A percentile compares a stretch with the other conserved stretches of the same genome.
Evolutionary conservation across 495 filamentous ascomycete species (phyloP).

Genomic region (Neurospora intermedia): DNA sequence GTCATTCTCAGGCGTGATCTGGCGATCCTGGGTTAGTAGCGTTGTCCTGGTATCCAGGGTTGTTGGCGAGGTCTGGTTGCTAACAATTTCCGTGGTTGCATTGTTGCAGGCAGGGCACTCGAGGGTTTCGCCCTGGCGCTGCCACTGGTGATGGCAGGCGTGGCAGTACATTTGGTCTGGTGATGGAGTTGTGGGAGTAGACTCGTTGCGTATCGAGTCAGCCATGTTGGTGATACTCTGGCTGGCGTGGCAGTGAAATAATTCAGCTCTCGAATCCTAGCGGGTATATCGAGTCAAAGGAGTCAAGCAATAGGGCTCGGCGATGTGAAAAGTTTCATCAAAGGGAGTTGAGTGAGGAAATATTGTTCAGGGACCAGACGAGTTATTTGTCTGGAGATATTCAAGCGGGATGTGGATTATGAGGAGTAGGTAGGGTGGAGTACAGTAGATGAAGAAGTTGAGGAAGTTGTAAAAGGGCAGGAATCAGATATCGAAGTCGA

Average conservation of each 20-base stretch:
- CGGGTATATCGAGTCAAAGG: neutral
- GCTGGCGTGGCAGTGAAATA: neutral
- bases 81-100: slow-evolving; percentile 16
- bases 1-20: slow-evolving; percentile 13
- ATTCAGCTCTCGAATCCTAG: neutral
- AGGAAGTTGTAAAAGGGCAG: neutral
- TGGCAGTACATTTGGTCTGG: slow-evolving; percentile 16
- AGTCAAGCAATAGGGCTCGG: neutral
- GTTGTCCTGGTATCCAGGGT: neutral
- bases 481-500: neutral
- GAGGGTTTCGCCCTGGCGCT: slow-evolving; percentile 8
- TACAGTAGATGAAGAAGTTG: neutral
- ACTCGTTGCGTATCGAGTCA: neutral
- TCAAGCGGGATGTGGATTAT: neutral
- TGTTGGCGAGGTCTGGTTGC: neutral
- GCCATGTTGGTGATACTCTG: slow-evolving; percentile 1
- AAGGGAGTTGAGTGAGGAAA: neutral
- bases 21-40: slow-evolving; percentile 2
- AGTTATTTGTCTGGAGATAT: neutral
- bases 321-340: neutral
- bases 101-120: slow-evolving; percentile 17
- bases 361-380: neutral
- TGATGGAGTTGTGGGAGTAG: neutral
- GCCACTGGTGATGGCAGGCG: slow-evolving; percentile 19
- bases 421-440: neutral